These are phyloP conservation scores for Oryza australiensis DNA, from an alignment of 176 grass and related monocot species.

Conservation along the genomic window DNA sequence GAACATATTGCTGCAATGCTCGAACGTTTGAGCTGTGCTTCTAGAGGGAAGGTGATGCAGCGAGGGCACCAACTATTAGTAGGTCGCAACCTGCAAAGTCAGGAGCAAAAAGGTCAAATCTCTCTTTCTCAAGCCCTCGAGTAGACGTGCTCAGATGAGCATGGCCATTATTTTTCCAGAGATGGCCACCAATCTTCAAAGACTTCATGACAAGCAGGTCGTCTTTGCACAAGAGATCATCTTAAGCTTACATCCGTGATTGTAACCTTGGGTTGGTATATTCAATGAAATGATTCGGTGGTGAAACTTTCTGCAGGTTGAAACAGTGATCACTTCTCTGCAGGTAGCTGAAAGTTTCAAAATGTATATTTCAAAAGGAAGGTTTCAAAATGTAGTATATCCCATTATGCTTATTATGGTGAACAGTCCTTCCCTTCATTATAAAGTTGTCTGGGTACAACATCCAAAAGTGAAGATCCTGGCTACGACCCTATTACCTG, in stretches of 20 bases:
- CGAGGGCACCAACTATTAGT: conserved; percentile 35
- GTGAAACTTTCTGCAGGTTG: conserved; percentile 10
- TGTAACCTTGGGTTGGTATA: conserved; percentile 2
- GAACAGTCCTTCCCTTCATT: not conserved
- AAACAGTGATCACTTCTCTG: conserved; percentile 8
- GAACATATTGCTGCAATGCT: not conserved
- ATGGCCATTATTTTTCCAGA: conserved; percentile 18
- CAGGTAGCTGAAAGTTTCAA: not conserved
- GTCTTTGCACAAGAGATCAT: conserved; percentile 19
- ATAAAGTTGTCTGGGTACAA: conserved; percentile 6
- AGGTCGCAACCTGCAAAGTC: conserved; percentile 19
- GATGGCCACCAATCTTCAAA: conserved; percentile 29
- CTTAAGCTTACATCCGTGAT: not conserved
- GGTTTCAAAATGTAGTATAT: conserved; percentile 3
- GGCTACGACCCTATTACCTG: conserved; percentile 2
- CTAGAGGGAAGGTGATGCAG: conserved; percentile 37
- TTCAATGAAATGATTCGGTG: conserved; percentile 25
- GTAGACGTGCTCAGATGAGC: conserved; percentile 31
- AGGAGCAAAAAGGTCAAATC: conserved; percentile 20
- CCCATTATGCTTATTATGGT: not conserved
- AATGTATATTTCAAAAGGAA: not conserved
- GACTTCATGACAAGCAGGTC: conserved; percentile 19
- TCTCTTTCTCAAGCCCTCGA: not conserved
- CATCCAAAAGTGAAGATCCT: conserved; percentile 1
- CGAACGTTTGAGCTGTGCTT: conserved; percentile 23